These are phyloP conservation scores for Lonicera japonica DNA, from an alignment of 129 eudicot genomes.

Conservation along the genomic window DNA sequence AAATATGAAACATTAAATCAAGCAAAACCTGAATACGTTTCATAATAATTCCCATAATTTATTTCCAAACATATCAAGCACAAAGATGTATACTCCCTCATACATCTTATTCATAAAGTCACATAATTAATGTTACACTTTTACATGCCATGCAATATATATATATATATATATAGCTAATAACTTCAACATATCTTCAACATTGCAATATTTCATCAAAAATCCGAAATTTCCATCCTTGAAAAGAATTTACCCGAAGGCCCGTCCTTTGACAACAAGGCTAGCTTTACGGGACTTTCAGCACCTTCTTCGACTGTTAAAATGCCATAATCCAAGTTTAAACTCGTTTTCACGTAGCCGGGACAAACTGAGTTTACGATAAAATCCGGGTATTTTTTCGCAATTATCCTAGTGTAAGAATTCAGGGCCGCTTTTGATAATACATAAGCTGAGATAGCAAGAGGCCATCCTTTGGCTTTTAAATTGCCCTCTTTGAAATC, in stretches of 20 bases:
- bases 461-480: conserved; percentile 13
- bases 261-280: conserved; percentile 11
- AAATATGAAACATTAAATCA: no score
- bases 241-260: conserved; percentile 20
- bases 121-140: neutral
- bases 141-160: neutral
- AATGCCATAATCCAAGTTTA: neutral
- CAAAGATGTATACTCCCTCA: no score
- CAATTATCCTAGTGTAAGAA: conserved; percentile 22
- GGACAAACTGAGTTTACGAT: conserved; percentile 20
- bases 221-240: neutral
- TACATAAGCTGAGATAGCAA: neutral
- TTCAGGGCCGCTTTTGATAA: conserved; percentile 20
- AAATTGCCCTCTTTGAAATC: conserved; percentile 18
- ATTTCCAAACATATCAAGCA: no score
- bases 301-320: conserved; percentile 19
- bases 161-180: neutral
- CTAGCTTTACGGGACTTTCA: conserved; percentile 11
- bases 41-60: no score
- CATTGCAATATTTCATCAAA: neutral
- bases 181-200: neutral
- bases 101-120: no score
- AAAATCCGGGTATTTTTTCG: conserved; percentile 17
- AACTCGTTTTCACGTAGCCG: conserved; percentile 15
- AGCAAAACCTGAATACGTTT: no score